phyloP scores from a whole-genome alignment of 2,329 filamentous ascomycete genomes.

The Xenoacremonium recifei region DNA sequence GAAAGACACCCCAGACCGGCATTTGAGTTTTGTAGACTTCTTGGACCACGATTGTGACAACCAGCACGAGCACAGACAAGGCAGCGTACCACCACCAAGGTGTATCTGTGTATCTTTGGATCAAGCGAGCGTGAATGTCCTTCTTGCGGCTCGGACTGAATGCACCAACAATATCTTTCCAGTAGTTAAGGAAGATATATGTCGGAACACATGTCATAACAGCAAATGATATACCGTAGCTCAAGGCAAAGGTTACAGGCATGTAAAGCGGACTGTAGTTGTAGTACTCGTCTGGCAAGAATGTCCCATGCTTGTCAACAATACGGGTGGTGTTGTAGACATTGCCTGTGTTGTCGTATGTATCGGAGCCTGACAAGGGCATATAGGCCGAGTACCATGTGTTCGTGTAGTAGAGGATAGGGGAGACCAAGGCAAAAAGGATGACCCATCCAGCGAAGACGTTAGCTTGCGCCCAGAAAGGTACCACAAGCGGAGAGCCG shows the following conservation, averaged over 20 bases:
- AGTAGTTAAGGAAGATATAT: constrained; percentile 13
- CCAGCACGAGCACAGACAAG: constrained; percentile 29
- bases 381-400: constrained; percentile 3
- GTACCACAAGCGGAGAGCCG: constrained; percentile 12
- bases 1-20: constrained; percentile 23
- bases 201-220: constrained; percentile 13
- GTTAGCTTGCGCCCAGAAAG: constrained; percentile 14
- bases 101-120: constrained; percentile 25
- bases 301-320: constrained; percentile 12
- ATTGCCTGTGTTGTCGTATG: constrained; percentile 13
- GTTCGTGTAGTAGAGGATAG: constrained; percentile 8
- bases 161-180: constrained; percentile 9
- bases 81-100: constrained; percentile 39
- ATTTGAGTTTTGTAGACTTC: constrained; percentile 23
- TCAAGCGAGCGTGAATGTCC: constrained; percentile 35
- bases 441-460: constrained; percentile 13
- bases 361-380: constrained; percentile 13
- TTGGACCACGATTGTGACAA: constrained; percentile 28
- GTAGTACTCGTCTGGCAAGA: constrained; percentile 7
- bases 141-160: constrained; percentile 20
- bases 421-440: constrained; percentile 10
- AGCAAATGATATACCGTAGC: constrained; percentile 12
- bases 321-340: constrained; percentile 12
- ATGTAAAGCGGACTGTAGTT: constrained; percentile 15
- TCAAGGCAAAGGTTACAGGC: constrained; percentile 7